Conservation (phyloP, 75 land plant genomes). For the Ceratopteris richardii region DNA sequence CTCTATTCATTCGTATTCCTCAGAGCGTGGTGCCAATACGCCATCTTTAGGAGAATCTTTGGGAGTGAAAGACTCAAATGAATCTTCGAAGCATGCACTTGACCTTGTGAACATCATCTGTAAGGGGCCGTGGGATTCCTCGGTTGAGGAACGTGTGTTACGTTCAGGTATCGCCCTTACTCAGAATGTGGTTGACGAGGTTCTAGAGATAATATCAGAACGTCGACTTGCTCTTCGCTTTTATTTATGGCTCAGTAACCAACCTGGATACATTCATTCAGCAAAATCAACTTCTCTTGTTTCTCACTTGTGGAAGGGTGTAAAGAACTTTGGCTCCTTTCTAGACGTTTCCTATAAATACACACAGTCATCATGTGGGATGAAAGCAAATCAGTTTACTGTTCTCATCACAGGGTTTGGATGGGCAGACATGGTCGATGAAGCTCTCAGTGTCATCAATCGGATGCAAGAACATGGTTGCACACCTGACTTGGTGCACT, state of each 20-base stretch:
- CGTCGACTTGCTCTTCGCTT: not conserved
- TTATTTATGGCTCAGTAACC: not conserved
- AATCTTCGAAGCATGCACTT: not conserved
- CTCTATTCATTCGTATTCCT: too few relatives aligned
- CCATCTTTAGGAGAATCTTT: too few relatives aligned
- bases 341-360: not conserved
- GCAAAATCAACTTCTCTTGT: not conserved
- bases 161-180: not conserved
- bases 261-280: not conserved
- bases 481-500: conserved; percentile 33
- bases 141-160: not conserved
- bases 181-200: not conserved
- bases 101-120: not conserved
- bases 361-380: not conserved
- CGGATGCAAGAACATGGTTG: conserved; percentile 38
- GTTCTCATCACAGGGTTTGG: conserved; percentile 34
- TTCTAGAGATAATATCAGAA: not conserved
- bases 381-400: conserved; percentile 7
- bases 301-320: not conserved
- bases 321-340: not conserved
- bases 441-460: conserved; percentile 46
- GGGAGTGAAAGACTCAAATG: too few relatives aligned
- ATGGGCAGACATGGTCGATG: conserved; percentile 28
- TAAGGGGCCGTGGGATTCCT: not conserved
- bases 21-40: too few relatives aligned